phyloP scores from a whole-genome alignment of 352 stramenopile species.

The Globisporangium camurandrum region DNA sequence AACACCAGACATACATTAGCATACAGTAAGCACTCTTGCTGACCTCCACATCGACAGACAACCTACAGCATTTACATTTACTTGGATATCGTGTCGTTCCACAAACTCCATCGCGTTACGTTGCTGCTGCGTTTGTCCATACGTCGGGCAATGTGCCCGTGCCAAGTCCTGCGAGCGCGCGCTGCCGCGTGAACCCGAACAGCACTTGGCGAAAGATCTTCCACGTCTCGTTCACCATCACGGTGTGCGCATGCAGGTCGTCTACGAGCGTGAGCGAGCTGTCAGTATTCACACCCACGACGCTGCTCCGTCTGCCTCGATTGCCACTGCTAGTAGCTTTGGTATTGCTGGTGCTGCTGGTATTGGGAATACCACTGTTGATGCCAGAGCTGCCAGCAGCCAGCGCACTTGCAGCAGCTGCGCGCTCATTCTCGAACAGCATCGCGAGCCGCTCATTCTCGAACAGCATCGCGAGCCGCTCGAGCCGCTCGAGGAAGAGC shows the following conservation, averaged over 20 bases:
- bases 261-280: constrained; percentile 25
- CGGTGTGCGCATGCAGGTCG: constrained; percentile 20
- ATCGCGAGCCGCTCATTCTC: constrained; percentile 4
- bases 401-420: no score
- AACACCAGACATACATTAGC: no score
- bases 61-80: neutral
- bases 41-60: neutral
- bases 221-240: constrained; percentile 60
- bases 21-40: no score
- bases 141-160: constrained; percentile 55
- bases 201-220: constrained; percentile 70
- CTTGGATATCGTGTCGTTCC: neutral
- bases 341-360: no score
- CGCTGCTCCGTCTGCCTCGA: constrained; percentile 15
- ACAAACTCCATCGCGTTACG: neutral
- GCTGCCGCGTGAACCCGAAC: constrained; percentile 48
- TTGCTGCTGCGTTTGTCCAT: constrained; percentile 16
- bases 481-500: constrained; percentile 46
- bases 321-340: no score
- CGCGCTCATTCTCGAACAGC: no score
- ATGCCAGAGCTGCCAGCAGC: no score
- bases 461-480: constrained; percentile 31
- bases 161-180: constrained; percentile 36
- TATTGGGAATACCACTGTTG: no score
- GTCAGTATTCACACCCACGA: constrained; percentile 14